phyloP scores from a whole-genome alignment of 495 filamentous ascomycete species.

The Tuber aestivum region DNA sequence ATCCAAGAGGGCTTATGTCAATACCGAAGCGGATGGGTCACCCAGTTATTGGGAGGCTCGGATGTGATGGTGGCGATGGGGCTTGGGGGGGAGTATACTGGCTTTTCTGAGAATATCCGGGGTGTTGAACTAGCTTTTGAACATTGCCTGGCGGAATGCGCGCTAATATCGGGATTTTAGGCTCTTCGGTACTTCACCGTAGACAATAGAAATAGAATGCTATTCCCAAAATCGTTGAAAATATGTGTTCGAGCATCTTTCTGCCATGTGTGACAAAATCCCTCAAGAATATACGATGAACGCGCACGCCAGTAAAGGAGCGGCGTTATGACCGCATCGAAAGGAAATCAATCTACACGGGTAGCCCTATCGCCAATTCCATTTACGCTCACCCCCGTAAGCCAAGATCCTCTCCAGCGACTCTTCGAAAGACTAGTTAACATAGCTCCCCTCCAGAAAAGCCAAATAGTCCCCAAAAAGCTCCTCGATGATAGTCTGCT shows the following conservation, averaged over 20 bases:
- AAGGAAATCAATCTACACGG: too few species aligned
- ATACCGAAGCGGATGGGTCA: background rate
- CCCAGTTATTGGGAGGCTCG: background rate
- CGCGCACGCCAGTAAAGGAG: too few species aligned
- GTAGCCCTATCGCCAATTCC: too few species aligned
- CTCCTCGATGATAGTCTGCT: slow-evolving; percentile 14
- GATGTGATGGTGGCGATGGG: slow-evolving; percentile 2
- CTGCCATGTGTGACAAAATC: too few species aligned
- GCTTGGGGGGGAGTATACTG: background rate
- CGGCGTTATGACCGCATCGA: too few species aligned
- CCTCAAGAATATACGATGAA: too few species aligned
- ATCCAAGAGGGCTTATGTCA: background rate
- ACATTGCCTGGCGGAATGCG: background rate
- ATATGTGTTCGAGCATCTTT: too few species aligned
- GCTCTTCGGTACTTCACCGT: background rate
- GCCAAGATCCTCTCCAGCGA: too few species aligned
- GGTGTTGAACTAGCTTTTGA: background rate
- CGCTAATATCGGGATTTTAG: background rate
- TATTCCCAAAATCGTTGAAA: too few species aligned
- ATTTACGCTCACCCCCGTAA: too few species aligned
- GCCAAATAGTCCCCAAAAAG: slow-evolving; percentile 6
- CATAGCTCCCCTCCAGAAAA: slow-evolving; percentile 8
- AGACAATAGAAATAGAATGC: too few species aligned
- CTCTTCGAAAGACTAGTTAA: too few species aligned
- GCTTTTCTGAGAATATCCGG: background rate